Conservation (phyloP, 306 rosid genomes). For the Cercis canadensis region DNA sequence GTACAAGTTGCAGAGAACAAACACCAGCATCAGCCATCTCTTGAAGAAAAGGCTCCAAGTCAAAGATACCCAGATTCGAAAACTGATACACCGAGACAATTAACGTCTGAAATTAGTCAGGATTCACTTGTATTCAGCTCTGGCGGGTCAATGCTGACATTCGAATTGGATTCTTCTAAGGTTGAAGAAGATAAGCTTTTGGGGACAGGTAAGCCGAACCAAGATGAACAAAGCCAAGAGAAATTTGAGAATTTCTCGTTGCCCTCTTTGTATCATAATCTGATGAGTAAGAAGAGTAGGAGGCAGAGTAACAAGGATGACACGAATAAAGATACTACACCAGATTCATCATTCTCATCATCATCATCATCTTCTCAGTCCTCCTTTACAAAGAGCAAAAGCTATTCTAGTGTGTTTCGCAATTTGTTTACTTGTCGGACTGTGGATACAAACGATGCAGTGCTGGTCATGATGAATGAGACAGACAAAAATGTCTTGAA, state of each 20-base stretch:
- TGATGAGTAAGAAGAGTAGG: conserved; percentile 40
- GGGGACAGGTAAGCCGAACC: conserved; percentile 25
- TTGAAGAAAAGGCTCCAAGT: conserved; percentile 31
- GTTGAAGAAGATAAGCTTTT: conserved; percentile 49
- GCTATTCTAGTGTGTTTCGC: conserved; percentile 57
- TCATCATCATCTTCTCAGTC: conserved; percentile 40
- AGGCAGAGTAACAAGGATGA: conserved; percentile 37
- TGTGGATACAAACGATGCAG: conserved; percentile 59
- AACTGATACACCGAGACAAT: conserved; percentile 36
- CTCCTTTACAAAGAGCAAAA: conserved; percentile 52
- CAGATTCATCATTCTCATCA: conserved; percentile 44
- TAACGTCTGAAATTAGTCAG: conserved; percentile 56
- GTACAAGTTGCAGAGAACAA: conserved; percentile 28
- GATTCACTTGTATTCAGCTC: conserved; percentile 59
- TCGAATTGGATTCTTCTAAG: conserved; percentile 51
- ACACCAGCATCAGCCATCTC: conserved; percentile 29
- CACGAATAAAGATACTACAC: conserved; percentile 39
- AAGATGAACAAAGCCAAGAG: conserved; percentile 23
- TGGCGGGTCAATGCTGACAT: conserved; percentile 58
- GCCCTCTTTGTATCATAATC: conserved; percentile 49
- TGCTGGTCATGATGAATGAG: conserved; percentile 36
- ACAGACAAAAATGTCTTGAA: conserved; percentile 24
- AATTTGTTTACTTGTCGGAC: conserved; percentile 66
- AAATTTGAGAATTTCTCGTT: conserved; percentile 35
- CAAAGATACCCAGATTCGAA: conserved; percentile 24